Percentiles rank a stretch among this genome's conserved stretches.
Conservation (phyloP, 2,329 filamentous ascomycete genomes). For the Diplodia intermedia region DNA sequence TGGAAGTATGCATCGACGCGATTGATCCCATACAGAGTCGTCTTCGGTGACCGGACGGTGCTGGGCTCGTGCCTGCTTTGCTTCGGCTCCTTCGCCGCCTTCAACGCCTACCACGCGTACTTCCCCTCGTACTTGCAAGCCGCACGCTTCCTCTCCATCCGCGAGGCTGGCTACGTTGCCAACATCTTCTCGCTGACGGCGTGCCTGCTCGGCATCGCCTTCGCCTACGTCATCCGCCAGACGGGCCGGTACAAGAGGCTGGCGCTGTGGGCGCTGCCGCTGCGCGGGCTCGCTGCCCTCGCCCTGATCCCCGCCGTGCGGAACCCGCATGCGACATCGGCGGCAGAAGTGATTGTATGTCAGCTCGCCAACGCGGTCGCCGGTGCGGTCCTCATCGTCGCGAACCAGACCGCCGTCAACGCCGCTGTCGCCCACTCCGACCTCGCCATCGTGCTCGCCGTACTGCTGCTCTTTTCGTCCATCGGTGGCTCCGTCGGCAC, state of each 20-base stretch:
- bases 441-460: slow-evolving; percentile 66
- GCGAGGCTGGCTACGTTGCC: slow-evolving; percentile 39
- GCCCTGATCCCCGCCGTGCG: slow-evolving; percentile 39
- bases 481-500: slow-evolving; percentile 53
- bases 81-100: slow-evolving; percentile 39
- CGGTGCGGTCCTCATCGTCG: slow-evolving; percentile 40
- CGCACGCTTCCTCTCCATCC: slow-evolving; percentile 38
- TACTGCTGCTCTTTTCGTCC: slow-evolving; percentile 65
- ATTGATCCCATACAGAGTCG: slow-evolving; percentile 56
- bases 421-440: slow-evolving; percentile 57
- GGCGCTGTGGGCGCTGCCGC: slow-evolving; percentile 37
- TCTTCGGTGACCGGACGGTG: slow-evolving; percentile 56
- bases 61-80: slow-evolving; percentile 60
- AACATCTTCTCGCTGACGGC: slow-evolving; percentile 41
- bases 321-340: slow-evolving; percentile 37
- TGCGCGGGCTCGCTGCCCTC: slow-evolving; percentile 41
- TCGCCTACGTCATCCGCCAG: slow-evolving; percentile 38
- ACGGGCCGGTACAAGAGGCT: slow-evolving; percentile 35
- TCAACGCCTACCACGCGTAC: slow-evolving; percentile 47
- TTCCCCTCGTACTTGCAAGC: slow-evolving; percentile 46
- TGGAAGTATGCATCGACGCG: slow-evolving; percentile 48
- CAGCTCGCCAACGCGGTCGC: slow-evolving; percentile 44
- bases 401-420: slow-evolving; percentile 28
- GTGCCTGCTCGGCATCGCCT: slow-evolving; percentile 40
- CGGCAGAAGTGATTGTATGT: slow-evolving; percentile 42